Conservation (phyloP, 2,329 filamentous ascomycete species). For the Aspergillus sojae region DNA sequence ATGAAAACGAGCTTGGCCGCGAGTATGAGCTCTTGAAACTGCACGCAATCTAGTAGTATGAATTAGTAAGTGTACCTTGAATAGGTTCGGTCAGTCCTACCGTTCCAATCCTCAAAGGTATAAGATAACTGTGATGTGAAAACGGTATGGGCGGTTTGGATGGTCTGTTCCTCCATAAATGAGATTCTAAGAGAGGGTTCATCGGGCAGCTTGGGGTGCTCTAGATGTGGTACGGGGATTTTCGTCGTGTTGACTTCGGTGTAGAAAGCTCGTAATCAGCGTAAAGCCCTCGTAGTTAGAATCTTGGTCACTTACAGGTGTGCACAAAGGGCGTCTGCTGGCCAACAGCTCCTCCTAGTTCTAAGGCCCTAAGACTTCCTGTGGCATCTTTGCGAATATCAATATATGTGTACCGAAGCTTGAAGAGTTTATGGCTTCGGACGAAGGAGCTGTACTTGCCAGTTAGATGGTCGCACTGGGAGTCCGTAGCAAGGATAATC, state of each 20-base stretch:
- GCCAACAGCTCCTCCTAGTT: conserved; percentile 41
- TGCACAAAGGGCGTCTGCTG: conserved; percentile 42
- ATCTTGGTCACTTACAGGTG: conserved; percentile 35
- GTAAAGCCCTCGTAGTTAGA: background rate
- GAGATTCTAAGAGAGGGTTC: conserved; percentile 42
- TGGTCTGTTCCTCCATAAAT: conserved; percentile 48
- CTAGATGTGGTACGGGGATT: conserved; percentile 45
- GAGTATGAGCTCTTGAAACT: conserved; percentile 45
- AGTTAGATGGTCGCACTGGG: background rate
- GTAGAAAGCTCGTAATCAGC: conserved; percentile 1
- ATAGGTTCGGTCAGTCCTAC: conserved; percentile 22
- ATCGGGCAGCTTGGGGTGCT: conserved; percentile 41
- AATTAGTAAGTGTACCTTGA: conserved; percentile 5
- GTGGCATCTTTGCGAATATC: conserved; percentile 43
- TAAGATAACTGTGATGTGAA: conserved; percentile 46
- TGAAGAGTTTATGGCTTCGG: conserved; percentile 42
- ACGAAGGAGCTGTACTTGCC: conserved; percentile 37
- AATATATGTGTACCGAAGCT: conserved; percentile 42
- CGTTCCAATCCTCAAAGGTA: conserved; percentile 46
- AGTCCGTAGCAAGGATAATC: background rate
- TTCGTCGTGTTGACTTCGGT: conserved; percentile 38
- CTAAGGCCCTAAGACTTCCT: conserved; percentile 39
- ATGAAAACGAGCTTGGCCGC: conserved; percentile 43
- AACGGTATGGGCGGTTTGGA: conserved; percentile 40
- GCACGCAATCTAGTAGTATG: conserved; percentile 38